Evolutionary conservation across 1,284 basidiomycete species (phyloP).

Genomic region (Rhizoctonia solani): DNA sequence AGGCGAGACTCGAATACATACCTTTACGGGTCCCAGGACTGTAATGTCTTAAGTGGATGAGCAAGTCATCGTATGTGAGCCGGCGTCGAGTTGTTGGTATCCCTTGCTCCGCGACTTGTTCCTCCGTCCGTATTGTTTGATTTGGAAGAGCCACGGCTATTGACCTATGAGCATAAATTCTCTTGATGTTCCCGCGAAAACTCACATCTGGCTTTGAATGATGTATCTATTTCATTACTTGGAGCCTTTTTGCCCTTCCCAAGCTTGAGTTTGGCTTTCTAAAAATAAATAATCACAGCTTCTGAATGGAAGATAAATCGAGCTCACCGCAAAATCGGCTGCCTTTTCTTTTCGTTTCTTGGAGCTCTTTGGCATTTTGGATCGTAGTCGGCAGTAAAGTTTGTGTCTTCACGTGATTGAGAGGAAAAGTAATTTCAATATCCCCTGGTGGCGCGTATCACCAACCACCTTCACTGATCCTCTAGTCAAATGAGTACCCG

Average conservation of each 20-base stretch:
- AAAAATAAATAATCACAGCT: constrained; percentile 25
- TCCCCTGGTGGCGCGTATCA: neutral
- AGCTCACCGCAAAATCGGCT: constrained; percentile 80
- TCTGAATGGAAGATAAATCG: neutral
- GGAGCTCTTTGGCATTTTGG: constrained; percentile 77
- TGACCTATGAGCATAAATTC: neutral
- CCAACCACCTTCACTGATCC: too few relatives aligned
- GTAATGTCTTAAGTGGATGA: constrained; percentile 83
- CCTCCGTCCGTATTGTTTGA: constrained; percentile 70
- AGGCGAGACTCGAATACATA: constrained; percentile 40
- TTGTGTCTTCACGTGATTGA: constrained; percentile 1
- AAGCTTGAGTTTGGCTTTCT: constrained; percentile 97
- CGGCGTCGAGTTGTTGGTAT: constrained; percentile 76
- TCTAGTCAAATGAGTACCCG: too few relatives aligned
- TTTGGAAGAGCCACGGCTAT: constrained; percentile 87
- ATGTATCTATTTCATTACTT: constrained; percentile 89
- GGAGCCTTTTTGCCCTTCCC: constrained; percentile 89
- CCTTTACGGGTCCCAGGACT: constrained; percentile 75
- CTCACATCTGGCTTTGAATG: constrained; percentile 90
- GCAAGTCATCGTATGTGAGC: constrained; percentile 77
- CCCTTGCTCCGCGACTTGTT: constrained; percentile 48
- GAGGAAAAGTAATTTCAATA: neutral
- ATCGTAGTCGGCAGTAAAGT: constrained; percentile 4
- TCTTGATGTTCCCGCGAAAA: constrained; percentile 15
- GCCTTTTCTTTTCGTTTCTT: constrained; percentile 86